Percentiles rank a stretch among this genome's conserved stretches.
Evolutionary conservation across 2,329 filamentous ascomycete genomes (phyloP).

Genomic region (Xylariaceae sp.): DNA sequence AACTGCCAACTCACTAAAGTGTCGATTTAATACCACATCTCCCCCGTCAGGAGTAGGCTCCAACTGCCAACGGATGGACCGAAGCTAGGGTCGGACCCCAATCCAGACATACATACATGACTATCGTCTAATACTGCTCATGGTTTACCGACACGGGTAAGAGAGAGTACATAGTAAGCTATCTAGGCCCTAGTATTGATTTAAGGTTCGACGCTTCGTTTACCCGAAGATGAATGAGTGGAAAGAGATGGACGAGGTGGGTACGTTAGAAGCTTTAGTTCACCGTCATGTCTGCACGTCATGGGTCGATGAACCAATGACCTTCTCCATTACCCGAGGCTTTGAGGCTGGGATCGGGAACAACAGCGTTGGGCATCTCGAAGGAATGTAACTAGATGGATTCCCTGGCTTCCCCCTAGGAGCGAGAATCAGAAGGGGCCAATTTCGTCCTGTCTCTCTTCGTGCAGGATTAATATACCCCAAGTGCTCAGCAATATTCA

Average conservation of each 20-base stretch:
- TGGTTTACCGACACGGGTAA: constrained; percentile 1
- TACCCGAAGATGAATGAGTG: constrained; percentile 1
- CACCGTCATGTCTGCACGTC: constrained; percentile 13
- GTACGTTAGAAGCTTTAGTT: constrained; percentile 7
- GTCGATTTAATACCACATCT: background rate
- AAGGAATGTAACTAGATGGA: constrained; percentile 15
- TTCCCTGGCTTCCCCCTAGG: constrained; percentile 9
- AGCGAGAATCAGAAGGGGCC: constrained; percentile 14
- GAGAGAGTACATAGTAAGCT: background rate
- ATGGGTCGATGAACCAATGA: constrained; percentile 25
- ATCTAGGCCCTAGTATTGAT: background rate
- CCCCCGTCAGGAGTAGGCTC: constrained; percentile 3
- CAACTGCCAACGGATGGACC: background rate
- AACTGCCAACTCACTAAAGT: constrained; percentile 9
- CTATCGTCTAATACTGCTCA: background rate
- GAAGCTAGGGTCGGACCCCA: background rate
- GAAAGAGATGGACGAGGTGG: constrained; percentile 1
- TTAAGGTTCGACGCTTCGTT: constrained; percentile 1
- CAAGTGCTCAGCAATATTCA: constrained; percentile 22
- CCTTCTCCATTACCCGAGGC: constrained; percentile 30
- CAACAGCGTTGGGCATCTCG: constrained; percentile 15
- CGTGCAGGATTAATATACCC: constrained; percentile 37
- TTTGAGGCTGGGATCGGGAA: constrained; percentile 24
- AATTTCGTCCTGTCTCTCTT: constrained; percentile 35
- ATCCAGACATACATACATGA: no score